A percentile compares a stretch with the other conserved stretches of the same genome.
Evolutionary conservation across 768 basidiomycete genomes (phyloP).

Genomic region (Psilocybe cubensis): DNA sequence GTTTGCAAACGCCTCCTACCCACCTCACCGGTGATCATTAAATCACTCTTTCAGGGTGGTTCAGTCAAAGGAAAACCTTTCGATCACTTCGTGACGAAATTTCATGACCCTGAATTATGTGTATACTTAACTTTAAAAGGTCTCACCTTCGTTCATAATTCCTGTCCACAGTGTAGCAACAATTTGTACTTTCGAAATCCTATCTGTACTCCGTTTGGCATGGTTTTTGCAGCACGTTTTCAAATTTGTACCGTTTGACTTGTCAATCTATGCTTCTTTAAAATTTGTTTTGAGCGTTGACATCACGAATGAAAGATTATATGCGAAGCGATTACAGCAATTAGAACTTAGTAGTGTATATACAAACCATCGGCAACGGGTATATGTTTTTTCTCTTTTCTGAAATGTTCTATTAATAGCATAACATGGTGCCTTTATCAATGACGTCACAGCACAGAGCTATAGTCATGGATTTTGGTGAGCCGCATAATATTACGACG

Average conservation of each 20-base stretch:
- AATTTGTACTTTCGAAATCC: background rate
- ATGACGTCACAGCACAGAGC: no score
- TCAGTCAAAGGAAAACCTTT: background rate
- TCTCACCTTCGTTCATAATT: background rate
- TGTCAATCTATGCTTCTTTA: no score
- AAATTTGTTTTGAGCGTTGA: no score
- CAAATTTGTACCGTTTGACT: background rate
- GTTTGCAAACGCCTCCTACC: constrained; percentile 36
- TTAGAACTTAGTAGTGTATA: background rate
- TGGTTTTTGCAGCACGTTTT: background rate
- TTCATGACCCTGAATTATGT: constrained; percentile 4
- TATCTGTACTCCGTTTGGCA: background rate
- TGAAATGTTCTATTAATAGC: background rate
- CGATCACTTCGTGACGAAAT: background rate
- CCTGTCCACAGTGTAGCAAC: background rate
- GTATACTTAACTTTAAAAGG: background rate
- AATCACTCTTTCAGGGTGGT: background rate
- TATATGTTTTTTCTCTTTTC: background rate
- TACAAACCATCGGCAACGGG: background rate
- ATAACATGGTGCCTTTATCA: background rate
- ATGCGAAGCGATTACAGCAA: no score
- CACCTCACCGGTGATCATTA: constrained; percentile 6
- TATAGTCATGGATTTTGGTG: no score
- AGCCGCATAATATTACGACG: no score
- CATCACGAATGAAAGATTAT: no score